Conservation (phyloP, 2,329 filamentous ascomycete species). For the Cladosporium sp. region DNA sequence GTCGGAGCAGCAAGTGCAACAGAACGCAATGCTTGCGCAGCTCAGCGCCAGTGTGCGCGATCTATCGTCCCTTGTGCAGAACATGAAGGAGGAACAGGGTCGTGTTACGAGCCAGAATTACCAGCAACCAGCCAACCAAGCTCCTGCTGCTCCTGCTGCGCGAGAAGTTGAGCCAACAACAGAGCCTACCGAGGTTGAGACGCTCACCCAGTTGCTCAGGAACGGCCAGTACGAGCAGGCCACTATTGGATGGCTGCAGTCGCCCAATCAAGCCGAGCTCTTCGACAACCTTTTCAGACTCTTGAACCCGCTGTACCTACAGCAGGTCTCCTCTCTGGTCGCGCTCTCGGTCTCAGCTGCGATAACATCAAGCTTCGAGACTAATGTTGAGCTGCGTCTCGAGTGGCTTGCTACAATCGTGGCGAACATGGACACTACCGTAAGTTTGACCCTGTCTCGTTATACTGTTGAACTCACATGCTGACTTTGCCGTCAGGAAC, state of each 20-base stretch:
- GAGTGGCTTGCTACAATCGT: constrained; percentile 57
- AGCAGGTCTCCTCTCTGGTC: constrained; percentile 53
- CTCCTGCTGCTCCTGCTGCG: background rate
- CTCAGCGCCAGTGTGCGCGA: constrained; percentile 9
- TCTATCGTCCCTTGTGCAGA: constrained; percentile 4
- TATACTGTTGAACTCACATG: background rate
- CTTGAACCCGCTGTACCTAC: constrained; percentile 54
- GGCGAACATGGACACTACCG: constrained; percentile 49
- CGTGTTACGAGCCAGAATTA: background rate
- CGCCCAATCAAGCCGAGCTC: constrained; percentile 53
- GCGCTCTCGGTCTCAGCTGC: constrained; percentile 59
- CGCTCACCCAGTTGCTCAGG: constrained; percentile 60
- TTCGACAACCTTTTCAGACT: constrained; percentile 60
- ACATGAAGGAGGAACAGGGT: constrained; percentile 6
- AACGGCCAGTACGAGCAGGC: constrained; percentile 48
- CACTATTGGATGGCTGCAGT: constrained; percentile 57
- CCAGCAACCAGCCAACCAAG: background rate
- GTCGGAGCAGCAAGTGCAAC: constrained; percentile 2
- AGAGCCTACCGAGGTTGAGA: constrained; percentile 55
- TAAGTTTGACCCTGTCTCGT: constrained; percentile 32
- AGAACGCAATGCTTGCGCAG: constrained; percentile 8
- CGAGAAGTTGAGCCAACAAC: constrained; percentile 18
- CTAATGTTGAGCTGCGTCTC: constrained; percentile 52
- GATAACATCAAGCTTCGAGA: constrained; percentile 54
- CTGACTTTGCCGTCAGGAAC: constrained; percentile 18